Conservation (phyloP, 139 green algal species). For the Auxenochlorella pyrenoidosa region DNA sequence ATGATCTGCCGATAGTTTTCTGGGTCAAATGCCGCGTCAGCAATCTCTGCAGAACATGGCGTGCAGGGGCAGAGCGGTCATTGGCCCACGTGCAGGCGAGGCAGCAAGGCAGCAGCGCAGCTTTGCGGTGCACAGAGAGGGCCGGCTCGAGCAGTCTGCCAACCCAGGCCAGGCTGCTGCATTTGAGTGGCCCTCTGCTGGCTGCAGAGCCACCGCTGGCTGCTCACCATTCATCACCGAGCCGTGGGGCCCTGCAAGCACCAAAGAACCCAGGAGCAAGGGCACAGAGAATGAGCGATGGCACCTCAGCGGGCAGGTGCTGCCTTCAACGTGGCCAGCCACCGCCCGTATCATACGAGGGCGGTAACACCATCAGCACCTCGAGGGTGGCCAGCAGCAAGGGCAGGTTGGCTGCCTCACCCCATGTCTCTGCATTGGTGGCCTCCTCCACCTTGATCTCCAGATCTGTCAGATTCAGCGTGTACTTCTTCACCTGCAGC, state of each 20-base stretch:
- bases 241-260: constrained; percentile 77
- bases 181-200: too few species aligned
- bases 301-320: too few species aligned
- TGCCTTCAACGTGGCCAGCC: too few species aligned
- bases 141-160: too few species aligned
- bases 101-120: not conserved
- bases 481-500: constrained; percentile 65
- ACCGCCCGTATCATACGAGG: too few species aligned
- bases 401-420: not conserved
- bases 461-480: constrained; percentile 75
- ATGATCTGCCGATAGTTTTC: constrained; percentile 89
- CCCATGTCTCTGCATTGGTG: constrained; percentile 90
- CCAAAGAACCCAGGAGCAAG: not conserved
- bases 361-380: too few species aligned
- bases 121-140: too few species aligned
- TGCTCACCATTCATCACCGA: constrained; percentile 78
- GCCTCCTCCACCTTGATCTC: constrained; percentile 88
- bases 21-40: constrained; percentile 70
- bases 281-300: too few species aligned
- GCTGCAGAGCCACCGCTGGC: not conserved
- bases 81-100: too few species aligned
- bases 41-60: constrained; percentile 86
- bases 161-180: not conserved
- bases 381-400: too few species aligned
- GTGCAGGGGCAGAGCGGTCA: too few species aligned